A percentile compares a stretch with the other conserved stretches of the same genome.
These are phyloP conservation scores for Cylindrotheca closterium DNA, from an alignment of 108 stramenopile genomes.

Conservation along the genomic window DNA sequence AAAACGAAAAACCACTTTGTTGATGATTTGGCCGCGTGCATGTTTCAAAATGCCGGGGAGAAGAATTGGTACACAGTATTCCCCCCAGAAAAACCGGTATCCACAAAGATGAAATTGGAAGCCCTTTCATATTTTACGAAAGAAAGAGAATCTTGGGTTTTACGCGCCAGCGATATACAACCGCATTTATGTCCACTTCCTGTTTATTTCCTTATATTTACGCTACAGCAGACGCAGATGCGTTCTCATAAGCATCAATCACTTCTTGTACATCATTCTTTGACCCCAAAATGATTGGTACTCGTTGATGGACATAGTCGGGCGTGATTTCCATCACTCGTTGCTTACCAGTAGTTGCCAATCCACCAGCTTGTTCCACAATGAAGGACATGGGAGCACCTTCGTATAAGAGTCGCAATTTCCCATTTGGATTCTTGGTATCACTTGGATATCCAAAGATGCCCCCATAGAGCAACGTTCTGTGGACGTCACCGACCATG, in stretches of 20 bases:
- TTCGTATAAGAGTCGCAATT: slow-evolving; percentile 86
- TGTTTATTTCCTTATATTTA: too few species aligned
- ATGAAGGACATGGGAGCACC: slow-evolving; percentile 97
- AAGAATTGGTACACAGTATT: too few species aligned
- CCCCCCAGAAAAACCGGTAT: too few species aligned
- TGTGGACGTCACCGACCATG: slow-evolving; percentile 99
- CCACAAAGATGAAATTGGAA: too few species aligned
- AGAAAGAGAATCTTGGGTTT: too few species aligned
- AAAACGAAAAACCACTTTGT: too few species aligned
- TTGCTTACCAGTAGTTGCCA: slow-evolving; percentile 67
- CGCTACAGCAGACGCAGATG: too few species aligned
- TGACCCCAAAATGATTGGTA: slow-evolving; percentile 84
- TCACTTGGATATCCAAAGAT: slow-evolving; percentile 97
- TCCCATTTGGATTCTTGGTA: slow-evolving; percentile 80
- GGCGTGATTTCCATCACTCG: slow-evolving; percentile 75
- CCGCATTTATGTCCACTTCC: too few species aligned
- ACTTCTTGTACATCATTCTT: slow-evolving; percentile 74
- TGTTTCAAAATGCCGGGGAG: too few species aligned
- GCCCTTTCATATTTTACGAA: too few species aligned
- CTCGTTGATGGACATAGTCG: slow-evolving; percentile 73
- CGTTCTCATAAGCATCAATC: slow-evolving; percentile 56
- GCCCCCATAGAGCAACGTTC: slow-evolving; percentile 97
- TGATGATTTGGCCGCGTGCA: too few species aligned
- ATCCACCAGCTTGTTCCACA: slow-evolving; percentile 95
- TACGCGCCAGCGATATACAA: too few species aligned